A percentile compares a stretch with the other conserved stretches of the same genome.
phyloP scores from a whole-genome alignment of 192 early-diverging fungal genomes.

The Coemansia sp. region DNA sequence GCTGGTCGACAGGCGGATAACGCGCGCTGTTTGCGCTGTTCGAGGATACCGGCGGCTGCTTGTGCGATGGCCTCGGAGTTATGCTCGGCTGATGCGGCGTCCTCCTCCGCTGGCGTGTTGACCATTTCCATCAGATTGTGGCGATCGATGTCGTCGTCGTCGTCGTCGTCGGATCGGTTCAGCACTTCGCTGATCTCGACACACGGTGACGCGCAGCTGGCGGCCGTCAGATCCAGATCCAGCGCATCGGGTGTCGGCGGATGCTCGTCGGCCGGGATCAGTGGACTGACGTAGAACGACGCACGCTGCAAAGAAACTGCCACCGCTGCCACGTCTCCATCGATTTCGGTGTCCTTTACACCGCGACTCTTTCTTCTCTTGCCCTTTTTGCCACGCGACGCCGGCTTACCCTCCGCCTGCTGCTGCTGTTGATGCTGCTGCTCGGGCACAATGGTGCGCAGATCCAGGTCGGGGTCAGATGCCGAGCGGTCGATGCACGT shows the following conservation, averaged over 20 bases:
- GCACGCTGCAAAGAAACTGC: constrained; percentile 29
- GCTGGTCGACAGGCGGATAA: constrained; percentile 19
- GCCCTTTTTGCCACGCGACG: constrained; percentile 1
- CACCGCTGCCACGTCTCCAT: constrained; percentile 14
- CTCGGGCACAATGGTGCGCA: constrained; percentile 29
- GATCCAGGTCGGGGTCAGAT: constrained; percentile 35
- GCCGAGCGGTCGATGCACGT: constrained; percentile 8
- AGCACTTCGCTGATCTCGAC: constrained; percentile 54
- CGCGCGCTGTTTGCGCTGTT: constrained; percentile 24
- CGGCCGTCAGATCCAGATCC: constrained; percentile 25
- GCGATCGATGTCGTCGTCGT: constrained; percentile 50
- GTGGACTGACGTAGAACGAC: constrained; percentile 51
- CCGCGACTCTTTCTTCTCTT: constrained; percentile 8
- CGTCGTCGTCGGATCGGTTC: constrained; percentile 50
- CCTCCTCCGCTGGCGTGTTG: constrained; percentile 54
- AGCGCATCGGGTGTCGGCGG: constrained; percentile 52
- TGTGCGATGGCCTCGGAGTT: constrained; percentile 43
- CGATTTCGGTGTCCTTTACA: background rate
- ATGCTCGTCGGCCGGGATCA: constrained; percentile 35
- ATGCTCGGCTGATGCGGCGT: constrained; percentile 22
- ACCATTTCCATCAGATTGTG: constrained; percentile 55
- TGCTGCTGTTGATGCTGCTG: background rate
- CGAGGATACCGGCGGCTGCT: constrained; percentile 37
- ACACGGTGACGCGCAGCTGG: constrained; percentile 20
- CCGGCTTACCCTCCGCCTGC: background rate